phyloP scores from a whole-genome alignment of 192 early-diverging fungal genomes.

The Coemansia sp. region DNA sequence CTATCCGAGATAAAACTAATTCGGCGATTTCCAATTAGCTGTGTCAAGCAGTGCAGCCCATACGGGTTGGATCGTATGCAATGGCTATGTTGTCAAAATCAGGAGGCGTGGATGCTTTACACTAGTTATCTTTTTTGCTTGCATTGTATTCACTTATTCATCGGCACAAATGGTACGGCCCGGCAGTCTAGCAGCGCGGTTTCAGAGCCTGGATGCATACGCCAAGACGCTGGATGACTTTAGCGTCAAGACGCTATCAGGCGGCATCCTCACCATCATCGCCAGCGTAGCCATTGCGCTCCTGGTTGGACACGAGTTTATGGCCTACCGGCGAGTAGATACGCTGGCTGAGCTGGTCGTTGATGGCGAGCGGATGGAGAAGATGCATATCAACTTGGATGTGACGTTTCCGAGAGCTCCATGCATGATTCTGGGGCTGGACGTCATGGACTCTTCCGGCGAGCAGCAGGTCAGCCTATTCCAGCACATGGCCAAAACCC shows the following conservation, averaged over 20 bases:
- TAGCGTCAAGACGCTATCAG: conserved; percentile 73
- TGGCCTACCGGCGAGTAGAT: conserved; percentile 69
- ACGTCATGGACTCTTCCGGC: conserved; percentile 93
- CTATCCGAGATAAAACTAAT: background rate
- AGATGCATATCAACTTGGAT: conserved; percentile 85
- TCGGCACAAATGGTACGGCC: conserved; percentile 6
- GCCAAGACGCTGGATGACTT: conserved; percentile 98
- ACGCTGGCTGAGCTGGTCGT: conserved; percentile 76
- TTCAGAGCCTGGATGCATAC: conserved; percentile 80
- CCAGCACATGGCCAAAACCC: conserved; percentile 79
- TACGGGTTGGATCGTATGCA: too few species aligned
- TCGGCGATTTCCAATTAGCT: too few species aligned
- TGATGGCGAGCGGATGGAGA: conserved; percentile 81
- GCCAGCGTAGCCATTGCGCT: conserved; percentile 69
- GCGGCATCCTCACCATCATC: conserved; percentile 83
- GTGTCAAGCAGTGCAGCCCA: too few species aligned
- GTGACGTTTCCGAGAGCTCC: conserved; percentile 90
- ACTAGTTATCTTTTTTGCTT: background rate
- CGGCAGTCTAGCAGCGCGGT: conserved; percentile 17
- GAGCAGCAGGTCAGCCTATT: conserved; percentile 78
- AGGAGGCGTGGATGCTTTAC: background rate
- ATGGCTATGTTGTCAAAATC: background rate
- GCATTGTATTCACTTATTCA: background rate
- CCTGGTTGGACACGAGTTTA: conserved; percentile 80
- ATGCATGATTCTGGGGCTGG: conserved; percentile 88